These are phyloP conservation scores for Adansonia gregorii DNA, from an alignment of 441 rosid species.

Conservation along the genomic window DNA sequence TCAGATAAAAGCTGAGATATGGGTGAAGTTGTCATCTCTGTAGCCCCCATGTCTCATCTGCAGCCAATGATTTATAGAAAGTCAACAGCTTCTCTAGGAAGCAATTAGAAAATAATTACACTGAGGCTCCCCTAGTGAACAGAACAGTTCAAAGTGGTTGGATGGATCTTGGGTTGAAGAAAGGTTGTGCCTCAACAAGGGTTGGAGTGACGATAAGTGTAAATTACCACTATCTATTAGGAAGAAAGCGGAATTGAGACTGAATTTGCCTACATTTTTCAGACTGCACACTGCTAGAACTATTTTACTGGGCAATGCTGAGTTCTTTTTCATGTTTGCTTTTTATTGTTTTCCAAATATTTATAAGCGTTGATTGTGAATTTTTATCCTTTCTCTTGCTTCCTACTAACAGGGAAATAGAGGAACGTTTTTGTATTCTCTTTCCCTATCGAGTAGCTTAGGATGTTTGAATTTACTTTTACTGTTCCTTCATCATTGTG, in stretches of 20 bases:
- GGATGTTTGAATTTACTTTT: conserved; percentile 16
- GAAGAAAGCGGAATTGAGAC: neutral
- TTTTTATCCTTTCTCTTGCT: neutral
- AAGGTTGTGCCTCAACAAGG: neutral
- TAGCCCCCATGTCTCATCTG: neutral
- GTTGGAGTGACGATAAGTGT: neutral
- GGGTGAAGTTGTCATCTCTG: neutral
- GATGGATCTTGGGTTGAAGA: conserved; percentile 16
- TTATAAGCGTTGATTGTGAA: neutral
- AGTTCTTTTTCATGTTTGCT: neutral
- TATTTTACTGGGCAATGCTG: neutral
- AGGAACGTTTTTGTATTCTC: conserved; percentile 15
- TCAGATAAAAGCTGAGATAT: conserved; percentile 15
- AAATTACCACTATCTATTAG: neutral
- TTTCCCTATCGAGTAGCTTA: conserved; percentile 14
- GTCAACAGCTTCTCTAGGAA: conserved; percentile 3
- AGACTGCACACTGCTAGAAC: conserved; percentile 4
- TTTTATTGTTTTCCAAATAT: conserved; percentile 4
- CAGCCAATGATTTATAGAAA: neutral
- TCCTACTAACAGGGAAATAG: conserved; percentile 12
- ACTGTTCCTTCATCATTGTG: conserved; percentile 25
- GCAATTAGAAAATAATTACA: conserved; percentile 11
- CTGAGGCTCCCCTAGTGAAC: conserved; percentile 1
- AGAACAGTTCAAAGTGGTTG: conserved; percentile 5
- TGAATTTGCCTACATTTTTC: conserved; percentile 4